Conservation (phyloP, 2,329 filamentous ascomycete genomes). For the Venturia oleaginea region DNA sequence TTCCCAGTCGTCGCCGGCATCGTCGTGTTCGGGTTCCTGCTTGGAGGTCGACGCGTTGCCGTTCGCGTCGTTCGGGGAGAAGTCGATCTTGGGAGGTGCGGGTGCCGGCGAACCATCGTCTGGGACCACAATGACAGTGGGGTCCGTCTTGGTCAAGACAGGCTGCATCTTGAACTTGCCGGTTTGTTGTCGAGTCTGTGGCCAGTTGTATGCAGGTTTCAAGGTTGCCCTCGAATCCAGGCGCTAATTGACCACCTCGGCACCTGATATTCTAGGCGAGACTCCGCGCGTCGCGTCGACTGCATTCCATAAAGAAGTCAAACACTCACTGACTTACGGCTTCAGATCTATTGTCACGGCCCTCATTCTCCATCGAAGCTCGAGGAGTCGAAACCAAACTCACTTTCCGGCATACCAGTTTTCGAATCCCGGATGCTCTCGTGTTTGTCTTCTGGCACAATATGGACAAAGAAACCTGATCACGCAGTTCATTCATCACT, state of each 20-base stretch:
- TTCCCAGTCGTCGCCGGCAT: conserved; percentile 20
- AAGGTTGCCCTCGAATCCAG: not conserved
- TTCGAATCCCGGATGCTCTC: no score
- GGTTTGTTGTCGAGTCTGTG: conserved; percentile 1
- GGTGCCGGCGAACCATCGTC: not conserved
- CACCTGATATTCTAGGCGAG: not conserved
- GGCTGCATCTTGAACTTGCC: conserved; percentile 9
- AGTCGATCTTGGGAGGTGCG: not conserved
- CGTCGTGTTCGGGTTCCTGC: not conserved
- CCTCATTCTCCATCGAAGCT: no score
- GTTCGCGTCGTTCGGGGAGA: not conserved
- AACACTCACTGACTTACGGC: no score
- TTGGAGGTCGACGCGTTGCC: not conserved
- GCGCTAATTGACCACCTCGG: not conserved
- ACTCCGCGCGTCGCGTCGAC: not conserved
- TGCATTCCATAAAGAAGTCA: not conserved
- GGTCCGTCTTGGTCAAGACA: conserved; percentile 8
- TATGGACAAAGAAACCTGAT: no score
- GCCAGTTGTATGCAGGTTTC: conserved; percentile 1
- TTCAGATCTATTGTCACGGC: no score
- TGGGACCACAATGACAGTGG: not conserved
- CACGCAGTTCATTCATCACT: no score
- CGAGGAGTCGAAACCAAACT: no score
- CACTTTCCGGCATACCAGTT: no score
- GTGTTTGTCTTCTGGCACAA: no score